Conservation (phyloP, 2,329 filamentous ascomycete genomes). For the Catunica adiposa region DNA sequence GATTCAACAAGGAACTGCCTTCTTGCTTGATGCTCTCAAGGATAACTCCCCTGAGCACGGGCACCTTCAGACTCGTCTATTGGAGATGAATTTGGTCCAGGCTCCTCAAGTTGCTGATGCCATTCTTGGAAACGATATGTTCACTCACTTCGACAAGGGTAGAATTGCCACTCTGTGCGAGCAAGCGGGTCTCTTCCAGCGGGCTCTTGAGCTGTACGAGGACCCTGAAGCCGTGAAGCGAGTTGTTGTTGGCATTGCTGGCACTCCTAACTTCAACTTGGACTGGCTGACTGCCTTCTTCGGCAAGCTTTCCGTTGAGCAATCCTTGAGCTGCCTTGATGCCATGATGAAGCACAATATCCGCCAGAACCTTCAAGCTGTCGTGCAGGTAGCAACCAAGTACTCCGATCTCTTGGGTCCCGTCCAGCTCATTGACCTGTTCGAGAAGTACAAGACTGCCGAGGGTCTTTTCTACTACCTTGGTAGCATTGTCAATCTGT, state of each 20-base stretch:
- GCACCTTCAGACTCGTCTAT: conserved; percentile 76
- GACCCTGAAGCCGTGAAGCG: conserved; percentile 83
- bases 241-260: conserved; percentile 65
- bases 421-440: conserved; percentile 74
- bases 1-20: conserved; percentile 96
- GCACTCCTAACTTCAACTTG: conserved; percentile 67
- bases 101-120: conserved; percentile 96
- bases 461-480: conserved; percentile 98
- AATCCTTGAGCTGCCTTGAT: conserved; percentile 83
- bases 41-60: conserved; percentile 90
- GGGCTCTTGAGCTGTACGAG: conserved; percentile 87
- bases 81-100: conserved; percentile 97
- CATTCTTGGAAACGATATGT: conserved; percentile 96
- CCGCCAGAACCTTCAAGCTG: conserved; percentile 85
- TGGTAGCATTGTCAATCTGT: conserved; percentile 92
- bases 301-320: conserved; percentile 83
- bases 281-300: conserved; percentile 92
- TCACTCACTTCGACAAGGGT: conserved; percentile 85
- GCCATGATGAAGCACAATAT: conserved; percentile 96
- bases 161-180: conserved; percentile 85
- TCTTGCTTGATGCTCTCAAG: conserved; percentile 86
- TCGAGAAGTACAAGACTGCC: conserved; percentile 94
- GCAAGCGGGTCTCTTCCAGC: conserved; percentile 71
- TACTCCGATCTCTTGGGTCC: conserved; percentile 89
- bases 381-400: conserved; percentile 91